Percentiles rank a stretch among this genome's conserved stretches.
Conservation (phyloP, 2,329 filamentous ascomycete species). For the Colletotrichum sp. region DNA sequence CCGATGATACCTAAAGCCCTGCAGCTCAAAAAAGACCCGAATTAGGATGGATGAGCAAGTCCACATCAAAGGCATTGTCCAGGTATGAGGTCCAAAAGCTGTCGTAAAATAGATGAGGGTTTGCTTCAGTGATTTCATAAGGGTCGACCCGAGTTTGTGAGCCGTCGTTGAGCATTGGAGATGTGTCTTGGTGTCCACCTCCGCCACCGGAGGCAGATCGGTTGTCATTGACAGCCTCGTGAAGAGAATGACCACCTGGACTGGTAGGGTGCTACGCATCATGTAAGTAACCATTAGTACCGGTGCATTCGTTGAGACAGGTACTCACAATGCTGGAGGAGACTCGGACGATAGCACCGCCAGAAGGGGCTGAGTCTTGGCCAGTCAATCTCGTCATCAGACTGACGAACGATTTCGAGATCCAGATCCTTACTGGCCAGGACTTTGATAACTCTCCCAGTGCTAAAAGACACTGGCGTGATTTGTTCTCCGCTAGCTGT, state of each 20-base stretch:
- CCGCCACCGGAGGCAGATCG: neutral
- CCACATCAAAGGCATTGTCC: neutral
- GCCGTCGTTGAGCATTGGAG: neutral
- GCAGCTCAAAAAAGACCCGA: neutral
- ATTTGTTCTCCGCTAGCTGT: slow-evolving; percentile 2
- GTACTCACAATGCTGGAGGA: neutral
- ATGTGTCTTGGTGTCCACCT: neutral
- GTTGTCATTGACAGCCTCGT: neutral
- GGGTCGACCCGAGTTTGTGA: neutral
- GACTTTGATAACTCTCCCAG: neutral
- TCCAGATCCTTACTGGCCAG: slow-evolving; percentile 8
- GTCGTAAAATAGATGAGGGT: neutral
- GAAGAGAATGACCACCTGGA: neutral
- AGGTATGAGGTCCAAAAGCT: neutral
- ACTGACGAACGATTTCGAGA: neutral
- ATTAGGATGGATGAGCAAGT: neutral
- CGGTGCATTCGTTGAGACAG: neutral
- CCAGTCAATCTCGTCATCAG: slow-evolving; percentile 1
- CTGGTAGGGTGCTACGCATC: neutral
- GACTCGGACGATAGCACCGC: neutral
- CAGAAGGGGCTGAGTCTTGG: neutral
- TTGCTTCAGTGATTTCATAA: neutral
- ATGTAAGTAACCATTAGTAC: neutral
- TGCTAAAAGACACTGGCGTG: neutral
- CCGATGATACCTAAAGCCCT: neutral